Base-by-base conservation (phyloP, 192 early-diverging fungal species). In the Pilobolus umbonatus region DNA sequence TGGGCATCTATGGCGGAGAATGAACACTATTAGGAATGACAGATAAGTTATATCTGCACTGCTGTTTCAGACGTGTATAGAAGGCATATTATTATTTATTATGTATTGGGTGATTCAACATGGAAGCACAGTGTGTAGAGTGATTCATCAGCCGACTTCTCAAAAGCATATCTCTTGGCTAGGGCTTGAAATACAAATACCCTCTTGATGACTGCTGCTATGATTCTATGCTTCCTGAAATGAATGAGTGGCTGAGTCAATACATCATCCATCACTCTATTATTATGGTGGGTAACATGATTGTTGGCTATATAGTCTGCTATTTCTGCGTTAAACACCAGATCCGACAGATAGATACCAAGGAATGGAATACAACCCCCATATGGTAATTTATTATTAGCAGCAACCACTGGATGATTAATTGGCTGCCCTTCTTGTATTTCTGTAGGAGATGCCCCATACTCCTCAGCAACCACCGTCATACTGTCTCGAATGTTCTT, bases 341-440 rank as follows among this genome's bases (percentile, higher is more conserved):
- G 61, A 35, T 84, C 82, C 8, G 80, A 82, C 10, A 84, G 26
- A 40, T 78, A 84, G 5, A 84, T 69, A 9, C 81, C 82, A 17
- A 84, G 62, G 54, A 84, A 82, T 0, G 82, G 82, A 43, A 84
- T 80, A 35, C 82, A 81, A 8, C 79, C 82, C 25, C 75, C 72
- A 40, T 71, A 72, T 8, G 69, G 75, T 12, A 70, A 62, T 43
- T 72, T 67, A 10, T 55, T 54, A 4, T 22, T 22, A 35, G 38
- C 52, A 5, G 52, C 35, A 4, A 22, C 24, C 40, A 35, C 30
- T 43, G 46, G 25, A 31, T 4, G 6, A 26, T 56, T 58, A 11
- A 48, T 57, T 12, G 35, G 53, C 51, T 61, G 57, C 54, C 68
- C 62, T 12, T 60, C 56, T 44, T 68, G 50, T 12, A 71, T 44